Percentiles rank a stretch among this genome's conserved stretches.
Conservation (phyloP, 768 basidiomycete genomes). For the Butyriboletus loyo region DNA sequence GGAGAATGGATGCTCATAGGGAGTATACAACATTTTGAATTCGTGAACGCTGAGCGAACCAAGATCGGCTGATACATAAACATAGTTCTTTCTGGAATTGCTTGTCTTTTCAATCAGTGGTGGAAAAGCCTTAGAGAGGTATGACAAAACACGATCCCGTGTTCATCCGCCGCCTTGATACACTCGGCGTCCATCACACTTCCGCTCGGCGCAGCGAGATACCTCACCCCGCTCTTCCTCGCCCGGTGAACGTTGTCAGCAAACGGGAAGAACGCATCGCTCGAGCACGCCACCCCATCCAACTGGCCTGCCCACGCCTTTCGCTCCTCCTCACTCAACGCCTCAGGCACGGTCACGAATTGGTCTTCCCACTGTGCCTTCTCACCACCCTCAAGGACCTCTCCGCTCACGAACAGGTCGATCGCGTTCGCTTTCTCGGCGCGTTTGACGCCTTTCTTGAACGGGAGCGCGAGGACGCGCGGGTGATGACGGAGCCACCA, state of each 20-base stretch:
- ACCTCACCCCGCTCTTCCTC: constrained; percentile 85
- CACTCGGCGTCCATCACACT: constrained; percentile 98
- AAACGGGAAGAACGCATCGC: constrained; percentile 99
- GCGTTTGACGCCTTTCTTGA: constrained; percentile 96
- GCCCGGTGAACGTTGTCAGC: constrained; percentile 96
- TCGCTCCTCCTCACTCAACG: constrained; percentile 68
- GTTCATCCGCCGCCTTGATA: constrained; percentile 94
- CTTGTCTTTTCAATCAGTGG: constrained; percentile 47
- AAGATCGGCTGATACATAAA: constrained; percentile 2
- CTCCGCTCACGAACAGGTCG: constrained; percentile 91
- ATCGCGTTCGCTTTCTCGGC: constrained; percentile 99
- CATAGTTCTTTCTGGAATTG: not conserved
- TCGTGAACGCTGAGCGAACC: not conserved
- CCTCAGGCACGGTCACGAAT: constrained; percentile 69
- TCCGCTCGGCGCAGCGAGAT: constrained; percentile 88
- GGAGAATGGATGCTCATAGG: not conserved
- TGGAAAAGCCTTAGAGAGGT: constrained; percentile 89
- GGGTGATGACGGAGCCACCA: constrained; percentile 99
- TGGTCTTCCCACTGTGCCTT: constrained; percentile 86
- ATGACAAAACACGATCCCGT: constrained; percentile 87
- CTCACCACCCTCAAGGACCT: constrained; percentile 85
- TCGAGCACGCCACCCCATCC: constrained; percentile 87
- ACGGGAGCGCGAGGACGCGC: constrained; percentile 85
- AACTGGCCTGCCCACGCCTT: constrained; percentile 70
- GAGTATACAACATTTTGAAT: not conserved